These are phyloP conservation scores for Mrakia gelida DNA, from an alignment of 768 basidiomycete genomes.

Conservation along the genomic window DNA sequence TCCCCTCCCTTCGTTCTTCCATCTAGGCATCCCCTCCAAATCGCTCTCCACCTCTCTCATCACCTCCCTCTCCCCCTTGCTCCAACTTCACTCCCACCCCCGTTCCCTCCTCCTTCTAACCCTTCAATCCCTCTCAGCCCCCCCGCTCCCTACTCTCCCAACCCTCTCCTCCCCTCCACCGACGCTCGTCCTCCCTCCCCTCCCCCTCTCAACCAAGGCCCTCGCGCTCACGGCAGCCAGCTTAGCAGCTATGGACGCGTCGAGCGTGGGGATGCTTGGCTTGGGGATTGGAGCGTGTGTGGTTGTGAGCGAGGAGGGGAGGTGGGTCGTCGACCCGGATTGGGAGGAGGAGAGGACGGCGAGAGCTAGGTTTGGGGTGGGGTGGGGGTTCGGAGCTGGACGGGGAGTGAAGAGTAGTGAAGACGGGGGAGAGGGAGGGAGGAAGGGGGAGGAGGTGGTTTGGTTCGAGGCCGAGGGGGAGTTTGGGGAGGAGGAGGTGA, in stretches of 20 bases:
- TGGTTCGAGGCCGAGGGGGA: constrained; percentile 26
- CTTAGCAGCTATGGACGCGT: constrained; percentile 24
- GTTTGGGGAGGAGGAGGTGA: constrained; percentile 29
- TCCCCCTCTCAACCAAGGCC: constrained; percentile 38
- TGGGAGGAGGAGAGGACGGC: constrained; percentile 25
- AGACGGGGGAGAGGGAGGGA: not conserved
- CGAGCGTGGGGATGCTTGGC: constrained; percentile 23
- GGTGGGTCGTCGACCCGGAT: constrained; percentile 25
- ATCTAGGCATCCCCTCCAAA: constrained; percentile 59
- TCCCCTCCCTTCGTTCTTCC: not conserved
- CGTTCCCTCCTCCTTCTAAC: constrained; percentile 74
- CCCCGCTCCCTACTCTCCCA: constrained; percentile 34
- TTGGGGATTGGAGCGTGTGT: constrained; percentile 23
- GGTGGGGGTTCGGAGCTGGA: constrained; percentile 24
- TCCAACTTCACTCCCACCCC: constrained; percentile 66
- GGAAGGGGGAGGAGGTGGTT: constrained; percentile 26
- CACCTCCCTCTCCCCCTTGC: constrained; percentile 56
- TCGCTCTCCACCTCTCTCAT: constrained; percentile 56
- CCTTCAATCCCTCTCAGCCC: constrained; percentile 56
- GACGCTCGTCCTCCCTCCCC: constrained; percentile 24
- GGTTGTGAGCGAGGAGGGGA: constrained; percentile 1
- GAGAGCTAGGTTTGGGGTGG: constrained; percentile 15
- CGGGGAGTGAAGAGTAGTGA: constrained; percentile 10
- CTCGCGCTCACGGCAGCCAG: constrained; percentile 55
- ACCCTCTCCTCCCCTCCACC: not conserved